Percentiles rank a stretch among this genome's conserved stretches.
Evolutionary conservation across 2,329 filamentous ascomycete genomes (phyloP).

Genomic region (Xylaria sp.): DNA sequence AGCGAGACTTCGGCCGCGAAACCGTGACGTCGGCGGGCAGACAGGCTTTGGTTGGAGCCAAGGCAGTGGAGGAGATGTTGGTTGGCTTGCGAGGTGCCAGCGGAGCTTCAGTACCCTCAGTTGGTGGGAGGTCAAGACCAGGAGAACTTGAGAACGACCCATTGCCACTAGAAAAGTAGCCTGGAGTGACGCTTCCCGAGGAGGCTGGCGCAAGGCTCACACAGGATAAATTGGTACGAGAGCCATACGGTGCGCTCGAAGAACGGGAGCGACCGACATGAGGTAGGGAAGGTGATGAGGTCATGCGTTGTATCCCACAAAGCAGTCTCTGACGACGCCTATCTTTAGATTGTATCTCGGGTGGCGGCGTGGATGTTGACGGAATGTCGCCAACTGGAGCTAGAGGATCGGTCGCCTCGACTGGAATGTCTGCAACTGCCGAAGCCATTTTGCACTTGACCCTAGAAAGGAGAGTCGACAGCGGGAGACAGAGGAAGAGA

Average conservation of each 20-base stretch:
- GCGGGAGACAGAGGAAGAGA: not conserved
- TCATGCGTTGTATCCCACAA: slow-evolving; percentile 81
- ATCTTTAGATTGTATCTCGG: slow-evolving; percentile 62
- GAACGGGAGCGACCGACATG: slow-evolving; percentile 73
- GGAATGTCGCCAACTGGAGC: slow-evolving; percentile 41
- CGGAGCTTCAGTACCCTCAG: slow-evolving; percentile 59
- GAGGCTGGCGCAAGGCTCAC: slow-evolving; percentile 61
- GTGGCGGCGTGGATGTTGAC: slow-evolving; percentile 34
- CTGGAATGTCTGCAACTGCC: slow-evolving; percentile 13
- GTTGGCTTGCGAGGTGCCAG: slow-evolving; percentile 67
- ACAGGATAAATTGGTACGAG: slow-evolving; percentile 64
- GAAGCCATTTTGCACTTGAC: slow-evolving; percentile 29
- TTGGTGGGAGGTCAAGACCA: slow-evolving; percentile 54
- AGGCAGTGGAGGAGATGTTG: slow-evolving; percentile 55
- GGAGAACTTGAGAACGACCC: slow-evolving; percentile 55
- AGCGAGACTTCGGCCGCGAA: slow-evolving; percentile 50
- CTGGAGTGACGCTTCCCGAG: slow-evolving; percentile 49
- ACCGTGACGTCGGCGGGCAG: slow-evolving; percentile 72
- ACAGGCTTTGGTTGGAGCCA: slow-evolving; percentile 64
- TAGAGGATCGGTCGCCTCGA: slow-evolving; percentile 35
- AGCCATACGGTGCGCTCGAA: slow-evolving; percentile 74
- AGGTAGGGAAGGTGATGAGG: slow-evolving; percentile 79
- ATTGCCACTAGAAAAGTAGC: slow-evolving; percentile 51
- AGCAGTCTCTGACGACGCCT: slow-evolving; percentile 78
- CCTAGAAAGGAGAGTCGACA: not conserved